These are phyloP conservation scores for Candida succiphila DNA, from an alignment of 805 yeast species.

Conservation along the genomic window DNA sequence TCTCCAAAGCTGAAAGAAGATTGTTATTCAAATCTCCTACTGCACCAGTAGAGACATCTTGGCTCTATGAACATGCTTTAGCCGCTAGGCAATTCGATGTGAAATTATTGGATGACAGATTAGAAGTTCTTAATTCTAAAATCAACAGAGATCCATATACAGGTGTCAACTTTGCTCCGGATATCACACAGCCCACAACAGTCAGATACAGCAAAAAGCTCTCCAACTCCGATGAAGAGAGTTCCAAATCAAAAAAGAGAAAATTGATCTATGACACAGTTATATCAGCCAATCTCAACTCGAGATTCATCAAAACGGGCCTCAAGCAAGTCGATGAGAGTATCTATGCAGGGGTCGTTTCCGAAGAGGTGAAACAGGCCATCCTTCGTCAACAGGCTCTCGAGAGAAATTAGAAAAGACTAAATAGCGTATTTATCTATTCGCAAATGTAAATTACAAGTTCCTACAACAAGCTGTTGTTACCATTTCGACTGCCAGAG, in stretches of 20 bases:
- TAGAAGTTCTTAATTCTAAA: constrained; percentile 38
- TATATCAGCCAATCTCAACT: constrained; percentile 24
- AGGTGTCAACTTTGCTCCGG: constrained; percentile 70
- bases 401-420: constrained; percentile 23
- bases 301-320: constrained; percentile 45
- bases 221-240: constrained; percentile 12
- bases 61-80: constrained; percentile 81
- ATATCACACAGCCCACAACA: constrained; percentile 59
- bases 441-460: too few species aligned
- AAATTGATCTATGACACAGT: constrained; percentile 38
- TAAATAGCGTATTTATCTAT: too few species aligned
- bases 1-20: constrained; percentile 7
- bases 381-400: constrained; percentile 49
- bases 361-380: constrained; percentile 48
- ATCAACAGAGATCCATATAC: constrained; percentile 68
- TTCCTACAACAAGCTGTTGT: too few species aligned
- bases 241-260: constrained; percentile 7
- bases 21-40: constrained; percentile 6
- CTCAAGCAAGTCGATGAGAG: constrained; percentile 47
- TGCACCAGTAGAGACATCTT: constrained; percentile 39
- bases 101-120: constrained; percentile 47
- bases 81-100: constrained; percentile 68
- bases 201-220: constrained; percentile 20
- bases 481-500: too few species aligned
- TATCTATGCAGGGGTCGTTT: constrained; percentile 47